Percentiles rank a stretch among this genome's conserved stretches.
Evolutionary conservation across 2,329 filamentous ascomycete species (phyloP).

Genomic region (Thelonectria blattea): DNA sequence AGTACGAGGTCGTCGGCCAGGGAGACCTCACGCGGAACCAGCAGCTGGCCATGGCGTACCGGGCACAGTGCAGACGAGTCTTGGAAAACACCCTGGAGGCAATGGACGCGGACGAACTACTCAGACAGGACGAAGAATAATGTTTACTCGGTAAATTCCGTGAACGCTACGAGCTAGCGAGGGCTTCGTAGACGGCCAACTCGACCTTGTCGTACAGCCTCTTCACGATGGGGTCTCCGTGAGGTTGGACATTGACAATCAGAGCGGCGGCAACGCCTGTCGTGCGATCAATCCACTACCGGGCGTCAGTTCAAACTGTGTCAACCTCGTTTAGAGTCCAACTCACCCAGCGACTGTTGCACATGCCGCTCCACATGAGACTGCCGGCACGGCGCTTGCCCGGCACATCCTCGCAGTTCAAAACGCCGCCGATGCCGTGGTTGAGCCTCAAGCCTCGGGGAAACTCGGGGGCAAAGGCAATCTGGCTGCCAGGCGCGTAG

Average conservation of each 20-base stretch:
- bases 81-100: conserved; percentile 52
- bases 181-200: conserved; percentile 44
- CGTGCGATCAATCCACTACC: conserved; percentile 46
- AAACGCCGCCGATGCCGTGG: conserved; percentile 47
- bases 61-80: conserved; percentile 55
- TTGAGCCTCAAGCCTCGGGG: conserved; percentile 41
- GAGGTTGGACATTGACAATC: conserved; percentile 47
- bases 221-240: conserved; percentile 45
- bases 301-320: conserved; percentile 3
- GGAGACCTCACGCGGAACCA: conserved; percentile 54
- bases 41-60: conserved; percentile 55
- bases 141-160: not conserved
- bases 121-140: conserved; percentile 31
- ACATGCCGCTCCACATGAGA: conserved; percentile 52
- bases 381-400: conserved; percentile 50
- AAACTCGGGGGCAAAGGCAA: conserved; percentile 47
- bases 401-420: conserved; percentile 48
- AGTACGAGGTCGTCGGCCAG: conserved; percentile 50
- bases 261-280: conserved; percentile 49
- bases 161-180: conserved; percentile 13
- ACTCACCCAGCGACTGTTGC: conserved; percentile 52
- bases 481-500: conserved; percentile 31
- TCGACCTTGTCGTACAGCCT: conserved; percentile 49
- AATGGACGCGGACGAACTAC: conserved; percentile 42
- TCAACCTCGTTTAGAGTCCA: not conserved